Conservation (phyloP, 2,329 filamentous ascomycete genomes). For the Colletotrichum orbiculare region DNA sequence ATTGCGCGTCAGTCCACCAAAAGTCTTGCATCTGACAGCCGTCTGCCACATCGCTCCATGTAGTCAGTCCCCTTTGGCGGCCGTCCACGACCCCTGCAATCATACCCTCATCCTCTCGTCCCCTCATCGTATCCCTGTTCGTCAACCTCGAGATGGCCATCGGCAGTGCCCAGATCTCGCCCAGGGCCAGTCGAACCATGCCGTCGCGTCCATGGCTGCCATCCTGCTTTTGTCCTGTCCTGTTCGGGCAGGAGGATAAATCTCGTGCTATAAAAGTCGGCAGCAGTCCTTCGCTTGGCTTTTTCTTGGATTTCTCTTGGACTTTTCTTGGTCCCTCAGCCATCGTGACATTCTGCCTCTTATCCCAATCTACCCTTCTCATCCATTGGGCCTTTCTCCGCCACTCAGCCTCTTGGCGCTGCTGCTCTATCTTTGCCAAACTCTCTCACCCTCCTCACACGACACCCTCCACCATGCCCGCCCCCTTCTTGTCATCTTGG, state of each 20-base stretch:
- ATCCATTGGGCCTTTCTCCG: constrained; percentile 19
- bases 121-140: background rate
- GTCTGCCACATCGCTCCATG: background rate
- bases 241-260: constrained; percentile 32
- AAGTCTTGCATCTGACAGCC: background rate
- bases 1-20: constrained; percentile 11
- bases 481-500: background rate
- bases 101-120: background rate
- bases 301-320: constrained; percentile 34
- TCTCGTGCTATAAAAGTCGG: constrained; percentile 26
- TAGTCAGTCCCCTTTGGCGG: constrained; percentile 11
- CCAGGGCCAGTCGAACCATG: constrained; percentile 26
- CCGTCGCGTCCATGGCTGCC: background rate
- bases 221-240: constrained; percentile 2
- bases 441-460: background rate
- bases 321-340: constrained; percentile 18
- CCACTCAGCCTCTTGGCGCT: constrained; percentile 17
- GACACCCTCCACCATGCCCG: constrained; percentile 2
- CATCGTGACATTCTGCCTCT: background rate
- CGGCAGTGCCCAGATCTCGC: constrained; percentile 22
- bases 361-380: background rate
- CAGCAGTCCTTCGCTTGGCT: constrained; percentile 31
- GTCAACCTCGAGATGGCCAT: constrained; percentile 3
- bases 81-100: constrained; percentile 23
- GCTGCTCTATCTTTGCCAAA: constrained; percentile 24